Percentiles rank a stretch among this genome's conserved stretches.
These are phyloP conservation scores for Rhynchosporium graminicola DNA, from an alignment of 2,329 filamentous ascomycete species.

Conservation along the genomic window DNA sequence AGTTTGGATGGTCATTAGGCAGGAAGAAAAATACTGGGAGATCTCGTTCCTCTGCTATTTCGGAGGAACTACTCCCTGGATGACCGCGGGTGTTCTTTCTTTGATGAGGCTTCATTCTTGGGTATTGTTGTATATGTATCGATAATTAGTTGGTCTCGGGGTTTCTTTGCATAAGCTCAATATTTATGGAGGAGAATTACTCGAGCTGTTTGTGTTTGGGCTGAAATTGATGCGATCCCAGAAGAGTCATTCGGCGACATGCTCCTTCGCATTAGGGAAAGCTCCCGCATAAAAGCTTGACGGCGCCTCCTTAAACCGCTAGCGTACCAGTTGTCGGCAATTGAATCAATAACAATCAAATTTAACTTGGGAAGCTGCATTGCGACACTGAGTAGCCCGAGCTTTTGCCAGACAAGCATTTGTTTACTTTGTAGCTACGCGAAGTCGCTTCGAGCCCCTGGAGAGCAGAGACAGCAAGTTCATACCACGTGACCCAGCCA, in stretches of 20 bases:
- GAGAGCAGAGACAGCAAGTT: neutral
- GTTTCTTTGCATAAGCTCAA: neutral
- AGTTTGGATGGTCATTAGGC: conserved; percentile 35
- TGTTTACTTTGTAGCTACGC: neutral
- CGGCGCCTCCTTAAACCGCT: conserved; percentile 1
- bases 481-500: neutral
- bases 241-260: conserved; percentile 10
- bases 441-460: neutral
- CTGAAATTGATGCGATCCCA: no score
- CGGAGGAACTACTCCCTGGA: neutral
- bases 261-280: neutral
- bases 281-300: neutral
- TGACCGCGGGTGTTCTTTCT: conserved; percentile 3
- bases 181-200: neutral
- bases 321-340: neutral
- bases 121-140: neutral
- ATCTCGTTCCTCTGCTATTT: conserved; percentile 4
- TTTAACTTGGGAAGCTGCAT: neutral
- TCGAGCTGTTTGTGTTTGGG: neutral
- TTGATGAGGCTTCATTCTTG: conserved; percentile 13
- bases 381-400: neutral
- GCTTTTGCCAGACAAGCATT: neutral
- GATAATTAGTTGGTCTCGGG: neutral
- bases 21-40: conserved; percentile 40
- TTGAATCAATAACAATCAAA: neutral